phyloP scores from a whole-genome alignment of 2,329 filamentous ascomycete genomes.

The Claviceps humidiphila region DNA sequence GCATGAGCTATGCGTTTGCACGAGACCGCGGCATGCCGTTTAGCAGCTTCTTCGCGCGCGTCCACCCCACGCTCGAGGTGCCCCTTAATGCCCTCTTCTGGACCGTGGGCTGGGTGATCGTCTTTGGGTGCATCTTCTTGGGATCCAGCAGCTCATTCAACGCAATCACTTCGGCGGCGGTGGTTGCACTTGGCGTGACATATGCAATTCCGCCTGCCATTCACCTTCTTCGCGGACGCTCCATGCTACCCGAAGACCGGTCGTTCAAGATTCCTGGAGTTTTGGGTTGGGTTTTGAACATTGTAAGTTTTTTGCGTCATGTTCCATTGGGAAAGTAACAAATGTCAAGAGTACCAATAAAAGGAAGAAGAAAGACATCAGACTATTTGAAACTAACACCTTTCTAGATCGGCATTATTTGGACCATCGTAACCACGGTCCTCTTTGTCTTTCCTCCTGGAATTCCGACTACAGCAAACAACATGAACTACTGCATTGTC shows the following conservation, averaged over 20 bases:
- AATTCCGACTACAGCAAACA: constrained; percentile 47
- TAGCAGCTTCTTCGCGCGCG: constrained; percentile 43
- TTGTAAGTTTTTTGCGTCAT: constrained; percentile 6
- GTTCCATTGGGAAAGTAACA: too few relatives aligned
- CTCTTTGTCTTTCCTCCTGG: constrained; percentile 63
- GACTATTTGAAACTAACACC: neutral
- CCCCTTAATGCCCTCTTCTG: constrained; percentile 55
- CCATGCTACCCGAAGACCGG: constrained; percentile 43
- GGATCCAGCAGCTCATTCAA: constrained; percentile 56
- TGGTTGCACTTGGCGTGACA: constrained; percentile 59
- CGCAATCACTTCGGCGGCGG: constrained; percentile 57
- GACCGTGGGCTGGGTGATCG: constrained; percentile 46
- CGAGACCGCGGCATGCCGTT: constrained; percentile 55
- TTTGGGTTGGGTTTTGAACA: constrained; percentile 24
- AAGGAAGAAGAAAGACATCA: too few relatives aligned
- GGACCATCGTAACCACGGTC: constrained; percentile 57
- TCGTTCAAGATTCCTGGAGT: constrained; percentile 24
- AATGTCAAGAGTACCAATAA: neutral
- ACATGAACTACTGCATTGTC: constrained; percentile 50
- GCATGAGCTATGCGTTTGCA: constrained; percentile 56
- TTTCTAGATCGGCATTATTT: constrained; percentile 39
- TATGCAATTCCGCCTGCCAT: constrained; percentile 64
- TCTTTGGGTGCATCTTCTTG: constrained; percentile 59
- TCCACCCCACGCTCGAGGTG: constrained; percentile 48
- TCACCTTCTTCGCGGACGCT: constrained; percentile 53